A percentile compares a stretch with the other conserved stretches of the same genome.
Evolutionary conservation across 176 grass and related monocot genomes (phyloP).

Genomic region (Oropetium thomaeum): DNA sequence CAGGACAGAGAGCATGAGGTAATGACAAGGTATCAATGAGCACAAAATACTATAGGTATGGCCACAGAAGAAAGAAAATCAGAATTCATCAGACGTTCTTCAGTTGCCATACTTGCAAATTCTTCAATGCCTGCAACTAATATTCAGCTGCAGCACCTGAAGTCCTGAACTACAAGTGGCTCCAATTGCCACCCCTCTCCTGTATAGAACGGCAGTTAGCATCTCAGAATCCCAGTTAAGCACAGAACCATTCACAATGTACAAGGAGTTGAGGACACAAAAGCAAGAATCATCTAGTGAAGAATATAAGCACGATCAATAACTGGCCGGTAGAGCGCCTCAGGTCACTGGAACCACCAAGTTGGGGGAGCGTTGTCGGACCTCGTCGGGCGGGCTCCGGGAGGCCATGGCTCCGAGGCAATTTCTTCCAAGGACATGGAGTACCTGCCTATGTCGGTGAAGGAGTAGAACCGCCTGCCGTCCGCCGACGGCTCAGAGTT

Average conservation of each 20-base stretch:
- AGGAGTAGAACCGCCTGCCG: slow-evolving; percentile 13
- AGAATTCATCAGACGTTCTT: neutral
- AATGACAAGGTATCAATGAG: neutral
- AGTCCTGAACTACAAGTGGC: too few relatives aligned
- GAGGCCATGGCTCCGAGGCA: slow-evolving; percentile 17
- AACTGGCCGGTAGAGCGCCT: neutral
- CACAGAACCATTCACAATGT: neutral
- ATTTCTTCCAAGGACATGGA: slow-evolving; percentile 1
- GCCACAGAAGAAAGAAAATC: neutral
- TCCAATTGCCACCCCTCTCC: too few relatives aligned
- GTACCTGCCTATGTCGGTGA: slow-evolving; percentile 48
- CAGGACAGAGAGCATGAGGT: neutral
- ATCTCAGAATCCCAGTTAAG: neutral
- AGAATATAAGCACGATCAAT: neutral
- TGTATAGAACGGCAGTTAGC: neutral
- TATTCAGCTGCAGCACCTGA: too few relatives aligned
- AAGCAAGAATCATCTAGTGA: neutral
- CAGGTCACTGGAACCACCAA: slow-evolving; percentile 49
- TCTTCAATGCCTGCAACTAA: neutral
- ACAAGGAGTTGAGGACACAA: neutral
- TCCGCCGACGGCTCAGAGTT: neutral
- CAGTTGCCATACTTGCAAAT: neutral
- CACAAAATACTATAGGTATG: neutral
- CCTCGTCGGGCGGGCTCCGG: neutral
- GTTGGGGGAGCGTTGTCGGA: slow-evolving; percentile 32